phyloP scores from a whole-genome alignment of 2,329 filamentous ascomycete genomes.

The Botryosphaeria dothidea region DNA sequence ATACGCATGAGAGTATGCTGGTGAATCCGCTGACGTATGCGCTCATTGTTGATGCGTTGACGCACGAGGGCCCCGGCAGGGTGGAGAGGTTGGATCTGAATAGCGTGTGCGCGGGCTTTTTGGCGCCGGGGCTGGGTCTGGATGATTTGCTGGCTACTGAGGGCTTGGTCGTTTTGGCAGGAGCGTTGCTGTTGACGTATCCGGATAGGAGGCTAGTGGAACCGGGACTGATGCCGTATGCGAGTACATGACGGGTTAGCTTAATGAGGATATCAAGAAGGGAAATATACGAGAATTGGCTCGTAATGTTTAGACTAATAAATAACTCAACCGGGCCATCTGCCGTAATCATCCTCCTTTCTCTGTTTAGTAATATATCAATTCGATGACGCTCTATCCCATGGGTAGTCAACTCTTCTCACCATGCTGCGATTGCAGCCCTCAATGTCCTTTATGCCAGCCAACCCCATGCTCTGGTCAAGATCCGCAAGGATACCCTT shows the following conservation, averaged over 20 bases:
- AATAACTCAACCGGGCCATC: no score
- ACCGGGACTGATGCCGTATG: slow-evolving; percentile 6
- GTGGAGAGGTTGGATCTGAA: slow-evolving; percentile 41
- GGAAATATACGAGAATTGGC: no score
- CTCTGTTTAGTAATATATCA: not conserved
- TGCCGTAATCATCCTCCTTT: no score
- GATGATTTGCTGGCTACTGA: slow-evolving; percentile 50
- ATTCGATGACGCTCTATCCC: slow-evolving; percentile 4
- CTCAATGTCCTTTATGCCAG: slow-evolving; percentile 27
- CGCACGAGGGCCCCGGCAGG: slow-evolving; percentile 47
- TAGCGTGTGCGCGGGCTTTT: slow-evolving; percentile 41
- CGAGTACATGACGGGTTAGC: no score
- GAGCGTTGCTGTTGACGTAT: slow-evolving; percentile 33
- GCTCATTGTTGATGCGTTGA: slow-evolving; percentile 51
- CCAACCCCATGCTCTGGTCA: slow-evolving; percentile 30
- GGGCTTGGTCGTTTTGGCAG: slow-evolving; percentile 43
- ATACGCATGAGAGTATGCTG: slow-evolving; percentile 53
- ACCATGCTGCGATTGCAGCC: slow-evolving; percentile 8
- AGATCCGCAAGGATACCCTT: slow-evolving; percentile 22
- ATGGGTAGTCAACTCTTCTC: slow-evolving; percentile 6
- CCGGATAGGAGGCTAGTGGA: not conserved
- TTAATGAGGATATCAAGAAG: not conserved
- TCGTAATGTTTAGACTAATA: no score
- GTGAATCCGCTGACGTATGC: slow-evolving; percentile 51
- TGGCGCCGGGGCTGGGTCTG: slow-evolving; percentile 44